Evolutionary conservation across 2,329 filamentous ascomycete genomes (phyloP).

Genomic region (Aspergillus chevalieri): DNA sequence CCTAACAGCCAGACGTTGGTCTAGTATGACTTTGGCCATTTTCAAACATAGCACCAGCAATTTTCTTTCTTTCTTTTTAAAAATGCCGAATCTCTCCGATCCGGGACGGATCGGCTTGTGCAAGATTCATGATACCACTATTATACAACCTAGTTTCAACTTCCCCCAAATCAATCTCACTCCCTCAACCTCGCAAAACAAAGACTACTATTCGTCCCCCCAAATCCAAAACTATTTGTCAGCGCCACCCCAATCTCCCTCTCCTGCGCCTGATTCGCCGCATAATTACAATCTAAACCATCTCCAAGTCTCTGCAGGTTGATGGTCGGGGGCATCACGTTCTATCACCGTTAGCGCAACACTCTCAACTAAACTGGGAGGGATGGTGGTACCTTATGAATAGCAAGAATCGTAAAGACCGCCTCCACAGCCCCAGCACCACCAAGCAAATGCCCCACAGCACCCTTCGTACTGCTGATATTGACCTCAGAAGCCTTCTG

Average conservation of each 20-base stretch:
- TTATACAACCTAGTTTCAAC: neutral
- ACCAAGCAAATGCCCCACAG: slow-evolving; percentile 83
- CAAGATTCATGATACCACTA: neutral
- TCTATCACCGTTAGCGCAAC: slow-evolving; percentile 43
- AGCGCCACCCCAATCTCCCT: slow-evolving; percentile 66
- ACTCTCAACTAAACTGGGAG: neutral
- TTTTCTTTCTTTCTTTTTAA: too few species aligned
- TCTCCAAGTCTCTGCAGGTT: slow-evolving; percentile 65
- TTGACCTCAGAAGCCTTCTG: slow-evolving; percentile 60
- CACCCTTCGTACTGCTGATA: slow-evolving; percentile 89
- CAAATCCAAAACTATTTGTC: slow-evolving; percentile 97
- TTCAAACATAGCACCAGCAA: neutral
- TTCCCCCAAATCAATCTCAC: neutral
- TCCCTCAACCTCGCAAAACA: slow-evolving; percentile 52
- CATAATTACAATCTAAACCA: slow-evolving; percentile 76
- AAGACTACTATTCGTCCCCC: slow-evolving; percentile 87
- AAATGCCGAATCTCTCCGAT: too few species aligned
- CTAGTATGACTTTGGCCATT: too few species aligned
- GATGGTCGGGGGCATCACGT: slow-evolving; percentile 74
- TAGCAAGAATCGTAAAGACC: slow-evolving; percentile 72
- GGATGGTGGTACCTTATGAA: slow-evolving; percentile 60
- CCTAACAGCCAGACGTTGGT: too few species aligned
- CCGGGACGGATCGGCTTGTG: neutral
- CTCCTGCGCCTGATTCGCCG: slow-evolving; percentile 65
- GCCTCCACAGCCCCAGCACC: slow-evolving; percentile 89